Percentiles rank a stretch among this genome's conserved stretches.
These are phyloP conservation scores for Sphagnum tenellum DNA, from an alignment of 225 moss, liverwort and hornwort species.

Conservation along the genomic window DNA sequence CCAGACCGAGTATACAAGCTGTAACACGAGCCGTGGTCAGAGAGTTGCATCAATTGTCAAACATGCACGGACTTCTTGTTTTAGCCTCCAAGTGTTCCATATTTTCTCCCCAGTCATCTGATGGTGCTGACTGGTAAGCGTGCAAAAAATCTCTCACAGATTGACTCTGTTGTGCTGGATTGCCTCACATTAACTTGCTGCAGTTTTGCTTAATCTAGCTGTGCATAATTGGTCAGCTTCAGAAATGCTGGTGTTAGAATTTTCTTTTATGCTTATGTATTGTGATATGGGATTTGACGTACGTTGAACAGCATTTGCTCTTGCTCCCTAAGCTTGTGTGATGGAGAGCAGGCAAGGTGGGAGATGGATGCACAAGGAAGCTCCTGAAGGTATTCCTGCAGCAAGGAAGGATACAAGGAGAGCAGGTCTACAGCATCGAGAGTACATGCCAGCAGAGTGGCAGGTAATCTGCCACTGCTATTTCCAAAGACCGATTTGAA, in stretches of 20 bases:
- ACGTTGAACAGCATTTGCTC: no score
- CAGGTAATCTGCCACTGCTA: conserved; percentile 15
- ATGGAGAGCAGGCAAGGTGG: conserved; percentile 9
- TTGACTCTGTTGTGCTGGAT: background rate
- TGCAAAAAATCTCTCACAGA: background rate
- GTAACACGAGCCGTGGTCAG: conserved; percentile 53
- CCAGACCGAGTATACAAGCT: conserved; percentile 31
- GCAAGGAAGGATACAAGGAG: conserved; percentile 26
- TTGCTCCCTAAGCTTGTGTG: background rate
- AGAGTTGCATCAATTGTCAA: conserved; percentile 41
- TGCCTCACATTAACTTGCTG: no score
- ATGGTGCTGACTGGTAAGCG: conserved; percentile 36
- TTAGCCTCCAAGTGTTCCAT: conserved; percentile 48
- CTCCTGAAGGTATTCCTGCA: conserved; percentile 13
- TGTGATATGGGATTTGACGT: no score
- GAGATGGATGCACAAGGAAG: conserved; percentile 21
- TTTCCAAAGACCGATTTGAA: no score
- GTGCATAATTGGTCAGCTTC: no score
- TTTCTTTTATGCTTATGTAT: no score
- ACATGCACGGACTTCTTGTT: conserved; percentile 36
- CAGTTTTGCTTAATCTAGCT: no score
- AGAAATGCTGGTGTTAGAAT: no score
- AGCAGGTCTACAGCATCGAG: conserved; percentile 30
- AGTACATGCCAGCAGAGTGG: conserved; percentile 56
- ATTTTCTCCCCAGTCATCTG: conserved; percentile 36